Base-by-base conservation (phyloP, 164 flowering plant species). In the Tetracentron sinense region DNA sequence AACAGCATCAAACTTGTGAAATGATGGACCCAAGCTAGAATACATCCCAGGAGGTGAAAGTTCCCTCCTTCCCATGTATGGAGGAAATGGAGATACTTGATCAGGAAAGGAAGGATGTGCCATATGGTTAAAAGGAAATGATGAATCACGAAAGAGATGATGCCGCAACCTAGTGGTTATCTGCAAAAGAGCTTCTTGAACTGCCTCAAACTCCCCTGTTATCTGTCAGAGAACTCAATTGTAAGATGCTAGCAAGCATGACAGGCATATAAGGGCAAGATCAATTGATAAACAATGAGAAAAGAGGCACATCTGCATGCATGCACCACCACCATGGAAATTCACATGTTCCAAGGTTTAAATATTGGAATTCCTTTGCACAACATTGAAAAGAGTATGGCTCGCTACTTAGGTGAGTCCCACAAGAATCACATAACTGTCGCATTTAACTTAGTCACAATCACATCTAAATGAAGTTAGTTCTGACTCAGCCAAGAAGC, bases 171-270 rank as follows among this genome's bases (percentile, higher is more conserved):
- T 83, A 30, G 79, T 42, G 5, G 96, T 89, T 79, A 94, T 86
- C 71, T 88, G 97, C 75, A 91, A 54, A 42, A 94, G 85, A 64
- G 96, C 99, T 61, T 91, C 96, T 72, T 85, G 92, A 63, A 91
- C 95, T 58, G 80, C 74, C 61, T 87, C 97, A 78, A 76, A 77
- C 15, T 91, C 96, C 64, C 98, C 98, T 67, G 71, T 79, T 53
- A 91, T 73, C 98, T 94, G 83, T 29, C 26, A 23, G 42, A 35
- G 19, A 52, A 33, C 19, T 23, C 56, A 3, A 56, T 6, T 12
- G 51, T 62, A 26, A 69, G 62, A 68, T 44, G 19, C 58, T 22
- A 38, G 4, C 27, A 31, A 54, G 50, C 59, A 63, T 19, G 33
- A 30, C 29, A 11, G 15, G 50, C 23, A 47, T 28, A 38, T 5